Base-by-base conservation (phyloP, 371 early-diverging fungal genomes). In the Mortierella sp. region DNA sequence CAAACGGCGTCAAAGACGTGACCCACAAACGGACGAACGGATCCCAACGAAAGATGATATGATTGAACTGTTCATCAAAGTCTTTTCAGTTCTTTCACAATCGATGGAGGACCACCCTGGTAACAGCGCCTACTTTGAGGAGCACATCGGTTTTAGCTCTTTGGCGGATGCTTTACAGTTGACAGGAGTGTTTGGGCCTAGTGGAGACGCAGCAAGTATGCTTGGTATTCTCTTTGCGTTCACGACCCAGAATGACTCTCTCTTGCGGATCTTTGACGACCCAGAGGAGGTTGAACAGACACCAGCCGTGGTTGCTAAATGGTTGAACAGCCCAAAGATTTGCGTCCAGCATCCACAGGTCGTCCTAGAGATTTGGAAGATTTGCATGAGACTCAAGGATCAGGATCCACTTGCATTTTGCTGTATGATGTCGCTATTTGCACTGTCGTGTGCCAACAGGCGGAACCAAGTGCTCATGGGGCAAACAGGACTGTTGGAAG, bases 401-500 rank as follows among this genome's bases (percentile, higher is more conserved):
- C 83, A 90, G 56, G 55, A 70, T 16, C 70, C 82, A 12, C 67
- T 91, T 1, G 83, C 83, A 4, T 71, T 65, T 6, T 80, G 85
- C 11, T 82, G 86, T 19, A 81, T 88, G 66, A 74, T 68, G 59
- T 86, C 85, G 4, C 59, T 91, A 2, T 74, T 84, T 57, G 75
- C 86, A 0, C 63, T 91, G 30, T 76, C 89, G 4, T 82, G 86
- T 48, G 84, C 84, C 46, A 90, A 82, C 64, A 81, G 89, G 60
- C 82, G 87, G 53, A 92, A 92, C 44, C 92, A 92, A 66, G 85
- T 91, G 2, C 74, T 83, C 55, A 64, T 92, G 82, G 90, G 91
- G 52, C 79, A 85, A 18, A 84, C 84, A 48, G 91, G 90, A 4
- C 71, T 91, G 0, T 63, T 89, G 30, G 69, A 88, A 25, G 82